Evolutionary conservation across 2,329 filamentous ascomycete species (phyloP).

Genomic region (Aureobasidium sp.): DNA sequence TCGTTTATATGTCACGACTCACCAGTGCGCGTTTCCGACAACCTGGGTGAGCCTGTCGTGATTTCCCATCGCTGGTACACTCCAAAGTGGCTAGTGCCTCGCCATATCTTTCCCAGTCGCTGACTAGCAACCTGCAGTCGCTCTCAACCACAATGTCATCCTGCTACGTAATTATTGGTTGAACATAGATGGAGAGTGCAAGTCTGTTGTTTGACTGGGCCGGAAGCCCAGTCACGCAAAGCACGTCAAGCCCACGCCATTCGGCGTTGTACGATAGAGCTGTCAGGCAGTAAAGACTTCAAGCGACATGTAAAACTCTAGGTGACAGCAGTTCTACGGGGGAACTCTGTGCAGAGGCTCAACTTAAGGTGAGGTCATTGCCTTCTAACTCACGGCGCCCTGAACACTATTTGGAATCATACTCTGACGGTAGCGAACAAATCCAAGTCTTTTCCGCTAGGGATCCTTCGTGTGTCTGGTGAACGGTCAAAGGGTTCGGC

Average conservation of each 20-base stretch:
- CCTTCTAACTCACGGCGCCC: not conserved
- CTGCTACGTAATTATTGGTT: not conserved
- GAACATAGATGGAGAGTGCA: not conserved
- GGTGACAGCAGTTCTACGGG: not conserved
- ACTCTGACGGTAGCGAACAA: not conserved
- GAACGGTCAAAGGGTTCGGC: slow-evolving; percentile 8
- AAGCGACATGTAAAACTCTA: not conserved
- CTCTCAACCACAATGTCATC: not conserved
- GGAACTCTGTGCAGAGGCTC: not conserved
- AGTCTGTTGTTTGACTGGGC: not conserved
- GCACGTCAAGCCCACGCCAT: not conserved
- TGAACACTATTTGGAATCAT: slow-evolving; percentile 7
- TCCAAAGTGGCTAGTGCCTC: slow-evolving; percentile 1
- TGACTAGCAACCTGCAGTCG: slow-evolving; percentile 1
- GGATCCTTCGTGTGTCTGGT: not conserved
- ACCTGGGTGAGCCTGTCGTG: not conserved
- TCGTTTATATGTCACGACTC: not conserved
- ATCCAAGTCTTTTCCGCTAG: not conserved
- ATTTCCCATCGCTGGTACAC: not conserved
- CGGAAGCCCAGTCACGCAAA: not conserved
- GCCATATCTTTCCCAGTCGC: not conserved
- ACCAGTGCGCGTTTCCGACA: not conserved
- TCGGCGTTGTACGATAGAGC: not conserved
- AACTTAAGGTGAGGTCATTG: slow-evolving; percentile 13
- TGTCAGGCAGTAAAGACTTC: not conserved